These are phyloP conservation scores for Nannochloris sp. DNA, from an alignment of 139 green algal genomes.

Conservation along the genomic window DNA sequence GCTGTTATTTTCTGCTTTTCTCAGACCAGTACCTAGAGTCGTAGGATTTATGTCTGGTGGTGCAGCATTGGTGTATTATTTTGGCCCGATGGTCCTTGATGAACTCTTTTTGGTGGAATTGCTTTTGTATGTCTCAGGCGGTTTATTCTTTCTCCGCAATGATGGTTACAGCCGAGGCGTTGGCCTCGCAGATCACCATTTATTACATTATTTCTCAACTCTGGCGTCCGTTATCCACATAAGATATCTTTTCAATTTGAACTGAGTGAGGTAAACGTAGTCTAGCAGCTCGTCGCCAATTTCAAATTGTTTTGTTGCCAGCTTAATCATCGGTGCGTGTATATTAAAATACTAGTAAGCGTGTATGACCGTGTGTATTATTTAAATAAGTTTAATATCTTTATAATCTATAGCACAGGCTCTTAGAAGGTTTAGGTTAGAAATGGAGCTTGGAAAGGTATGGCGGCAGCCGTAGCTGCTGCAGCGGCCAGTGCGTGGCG, in stretches of 20 bases:
- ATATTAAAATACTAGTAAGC: too few species aligned
- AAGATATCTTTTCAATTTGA: slow-evolving; percentile 37
- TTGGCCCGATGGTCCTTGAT: slow-evolving; percentile 47
- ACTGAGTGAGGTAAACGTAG: too few species aligned
- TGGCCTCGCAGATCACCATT: slow-evolving; percentile 64
- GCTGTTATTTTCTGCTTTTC: slow-evolving; percentile 51
- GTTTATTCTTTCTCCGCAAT: slow-evolving; percentile 59
- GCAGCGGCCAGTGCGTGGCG: too few species aligned
- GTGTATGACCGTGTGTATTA: too few species aligned
- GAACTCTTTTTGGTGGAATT: slow-evolving; percentile 43
- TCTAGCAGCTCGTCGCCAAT: too few species aligned
- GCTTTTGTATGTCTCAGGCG: slow-evolving; percentile 56
- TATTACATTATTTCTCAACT: slow-evolving; percentile 76
- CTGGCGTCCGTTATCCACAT: slow-evolving; percentile 49
- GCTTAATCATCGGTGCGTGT: too few species aligned
- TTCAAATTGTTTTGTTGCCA: too few species aligned
- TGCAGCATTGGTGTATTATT: slow-evolving; percentile 27
- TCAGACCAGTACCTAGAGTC: slow-evolving; percentile 53
- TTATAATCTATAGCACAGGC: too few species aligned
- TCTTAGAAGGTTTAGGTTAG: too few species aligned
- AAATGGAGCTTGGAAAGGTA: too few species aligned
- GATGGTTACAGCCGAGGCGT: slow-evolving; percentile 31
- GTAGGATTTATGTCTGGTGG: slow-evolving; percentile 45
- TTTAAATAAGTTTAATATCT: too few species aligned
- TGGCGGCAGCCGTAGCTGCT: too few species aligned